Conservation (phyloP, 2,329 filamentous ascomycete species). For the Ambrosiella xylebori region DNA sequence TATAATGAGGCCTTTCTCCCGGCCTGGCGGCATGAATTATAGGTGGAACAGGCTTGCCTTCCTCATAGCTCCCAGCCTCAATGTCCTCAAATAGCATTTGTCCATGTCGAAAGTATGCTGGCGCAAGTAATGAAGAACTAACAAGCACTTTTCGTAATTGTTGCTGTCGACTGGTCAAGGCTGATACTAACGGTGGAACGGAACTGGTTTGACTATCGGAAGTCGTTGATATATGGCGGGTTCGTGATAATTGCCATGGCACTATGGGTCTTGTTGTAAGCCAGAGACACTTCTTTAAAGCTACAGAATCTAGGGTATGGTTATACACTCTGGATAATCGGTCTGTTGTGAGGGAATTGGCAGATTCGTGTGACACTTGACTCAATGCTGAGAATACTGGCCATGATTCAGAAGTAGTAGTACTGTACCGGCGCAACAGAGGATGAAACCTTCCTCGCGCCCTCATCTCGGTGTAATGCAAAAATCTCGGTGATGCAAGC, state of each 20-base stretch:
- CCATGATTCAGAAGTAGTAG: no score
- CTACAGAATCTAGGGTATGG: not conserved
- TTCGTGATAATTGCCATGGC: not conserved
- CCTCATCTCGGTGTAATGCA: no score
- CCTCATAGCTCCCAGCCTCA: conserved; percentile 5
- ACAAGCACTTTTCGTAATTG: not conserved
- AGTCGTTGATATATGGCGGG: not conserved
- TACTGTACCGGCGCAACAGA: no score
- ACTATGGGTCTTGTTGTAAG: not conserved
- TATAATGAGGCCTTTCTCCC: conserved; percentile 9
- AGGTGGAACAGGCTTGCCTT: not conserved
- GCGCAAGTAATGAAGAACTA: not conserved
- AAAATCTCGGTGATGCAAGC: no score
- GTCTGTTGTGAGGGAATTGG: no score
- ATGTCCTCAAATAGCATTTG: not conserved
- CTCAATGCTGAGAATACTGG: no score
- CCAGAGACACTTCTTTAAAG: not conserved
- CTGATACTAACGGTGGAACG: not conserved
- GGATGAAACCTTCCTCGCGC: no score
- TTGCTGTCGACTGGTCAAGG: not conserved
- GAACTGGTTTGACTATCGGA: not conserved
- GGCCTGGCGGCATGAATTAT: conserved; percentile 5
- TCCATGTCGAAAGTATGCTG: not conserved
- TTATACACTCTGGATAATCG: not conserved
- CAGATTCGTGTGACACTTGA: no score